Conservation (phyloP, 495 filamentous ascomycete genomes). For the Oidiodendron maius region DNA sequence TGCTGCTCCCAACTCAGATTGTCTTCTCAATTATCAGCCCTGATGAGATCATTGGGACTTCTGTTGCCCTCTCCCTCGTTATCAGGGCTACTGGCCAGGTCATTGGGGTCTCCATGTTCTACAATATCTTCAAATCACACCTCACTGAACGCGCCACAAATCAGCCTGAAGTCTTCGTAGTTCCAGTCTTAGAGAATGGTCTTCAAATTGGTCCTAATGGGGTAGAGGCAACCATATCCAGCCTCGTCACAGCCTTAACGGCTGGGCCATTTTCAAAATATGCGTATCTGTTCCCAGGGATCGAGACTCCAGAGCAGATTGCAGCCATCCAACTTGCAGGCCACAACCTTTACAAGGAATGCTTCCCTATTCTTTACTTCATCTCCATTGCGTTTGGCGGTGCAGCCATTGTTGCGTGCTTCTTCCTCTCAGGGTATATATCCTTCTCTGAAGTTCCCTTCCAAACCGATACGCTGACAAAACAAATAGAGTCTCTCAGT, state of each 20-base stretch:
- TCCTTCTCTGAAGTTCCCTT: too few relatives aligned
- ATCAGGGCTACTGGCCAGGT: neutral
- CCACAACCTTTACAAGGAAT: neutral
- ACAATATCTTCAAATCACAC: slow-evolving; percentile 3
- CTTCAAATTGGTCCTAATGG: too few relatives aligned
- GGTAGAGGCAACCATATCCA: too few relatives aligned
- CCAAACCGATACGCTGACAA: too few relatives aligned
- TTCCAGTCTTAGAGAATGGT: too few relatives aligned
- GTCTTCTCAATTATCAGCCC: slow-evolving; percentile 1
- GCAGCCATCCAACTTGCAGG: neutral
- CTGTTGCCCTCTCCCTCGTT: neutral
- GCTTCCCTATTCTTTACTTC: slow-evolving; percentile 1
- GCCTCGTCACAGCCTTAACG: neutral
- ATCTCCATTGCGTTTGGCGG: slow-evolving; percentile 1
- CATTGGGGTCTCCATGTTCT: slow-evolving; percentile 3
- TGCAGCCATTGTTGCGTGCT: slow-evolving; percentile 36
- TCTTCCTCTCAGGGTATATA: too few relatives aligned
- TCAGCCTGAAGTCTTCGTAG: too few relatives aligned
- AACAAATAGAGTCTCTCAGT: too few relatives aligned
- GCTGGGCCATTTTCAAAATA: neutral
- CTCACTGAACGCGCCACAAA: too few relatives aligned
- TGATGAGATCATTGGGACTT: neutral
- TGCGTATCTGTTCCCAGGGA: neutral
- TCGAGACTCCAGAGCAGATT: neutral
- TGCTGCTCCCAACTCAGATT: neutral